Percentiles rank a stretch among this genome's conserved stretches.
These are phyloP conservation scores for Nitzschia palea DNA, from an alignment of 108 stramenopile genomes.

Conservation along the genomic window DNA sequence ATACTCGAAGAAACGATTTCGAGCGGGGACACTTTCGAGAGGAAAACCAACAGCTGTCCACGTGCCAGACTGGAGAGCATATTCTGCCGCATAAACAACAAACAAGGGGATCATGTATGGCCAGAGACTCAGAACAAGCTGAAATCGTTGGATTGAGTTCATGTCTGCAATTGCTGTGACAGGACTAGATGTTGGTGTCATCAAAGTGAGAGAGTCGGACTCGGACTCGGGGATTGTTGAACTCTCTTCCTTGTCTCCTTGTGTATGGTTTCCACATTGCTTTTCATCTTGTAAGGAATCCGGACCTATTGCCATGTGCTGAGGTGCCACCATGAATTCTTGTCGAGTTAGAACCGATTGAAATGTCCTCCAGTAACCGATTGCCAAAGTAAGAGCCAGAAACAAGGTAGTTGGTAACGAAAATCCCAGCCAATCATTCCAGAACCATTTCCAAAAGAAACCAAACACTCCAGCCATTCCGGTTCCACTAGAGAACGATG, in stretches of 20 bases:
- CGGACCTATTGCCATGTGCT: not conserved
- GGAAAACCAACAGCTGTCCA: conserved; percentile 87
- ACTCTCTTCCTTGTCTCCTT: not conserved
- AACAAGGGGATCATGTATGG: conserved; percentile 78
- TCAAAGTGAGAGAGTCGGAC: not conserved
- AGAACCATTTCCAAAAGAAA: conserved; percentile 60
- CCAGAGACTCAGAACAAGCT: conserved; percentile 51
- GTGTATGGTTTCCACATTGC: not conserved
- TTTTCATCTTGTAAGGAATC: not conserved
- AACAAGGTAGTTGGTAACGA: conserved; percentile 23
- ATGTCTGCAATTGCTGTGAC: conserved; percentile 16
- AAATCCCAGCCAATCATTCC: conserved; percentile 28
- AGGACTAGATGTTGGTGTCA: not conserved
- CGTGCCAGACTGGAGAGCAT: conserved; percentile 60
- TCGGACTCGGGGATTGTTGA: not conserved
- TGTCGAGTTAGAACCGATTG: not conserved
- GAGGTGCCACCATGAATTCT: not conserved
- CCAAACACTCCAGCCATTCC: conserved; percentile 79
- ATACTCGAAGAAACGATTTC: conserved; percentile 68
- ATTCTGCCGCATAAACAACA: conserved; percentile 77
- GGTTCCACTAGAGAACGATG: conserved; percentile 79
- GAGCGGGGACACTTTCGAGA: conserved; percentile 35
- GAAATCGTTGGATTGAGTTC: conserved; percentile 32
- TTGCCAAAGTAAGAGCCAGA: conserved; percentile 28
- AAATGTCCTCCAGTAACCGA: conserved; percentile 25